Conservation (phyloP, 2,329 filamentous ascomycete genomes). For the Tolypocladium cylindrosporum region DNA sequence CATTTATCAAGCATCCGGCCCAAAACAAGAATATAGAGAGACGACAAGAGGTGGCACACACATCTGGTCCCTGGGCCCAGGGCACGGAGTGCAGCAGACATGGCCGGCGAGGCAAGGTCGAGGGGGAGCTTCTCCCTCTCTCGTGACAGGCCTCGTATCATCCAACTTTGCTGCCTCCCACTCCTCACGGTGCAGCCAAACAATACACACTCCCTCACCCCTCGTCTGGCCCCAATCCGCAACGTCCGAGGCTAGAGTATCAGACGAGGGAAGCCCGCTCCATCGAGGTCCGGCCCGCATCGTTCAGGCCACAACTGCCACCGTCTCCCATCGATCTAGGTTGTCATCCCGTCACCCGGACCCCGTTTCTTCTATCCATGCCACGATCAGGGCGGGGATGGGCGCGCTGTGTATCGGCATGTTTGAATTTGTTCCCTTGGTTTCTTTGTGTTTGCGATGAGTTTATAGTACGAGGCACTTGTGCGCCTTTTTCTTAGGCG, state of each 20-base stretch:
- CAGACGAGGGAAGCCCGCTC: neutral
- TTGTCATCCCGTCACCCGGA: slow-evolving; percentile 2
- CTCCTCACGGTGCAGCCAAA: neutral
- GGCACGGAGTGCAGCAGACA: neutral
- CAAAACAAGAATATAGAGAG: slow-evolving; percentile 7
- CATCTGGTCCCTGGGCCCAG: neutral
- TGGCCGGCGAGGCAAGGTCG: neutral
- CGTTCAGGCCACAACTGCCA: neutral
- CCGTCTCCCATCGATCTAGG: slow-evolving; percentile 1
- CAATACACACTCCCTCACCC: neutral
- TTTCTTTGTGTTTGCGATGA: neutral
- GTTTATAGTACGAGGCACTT: slow-evolving; percentile 60
- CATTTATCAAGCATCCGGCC: slow-evolving; percentile 24
- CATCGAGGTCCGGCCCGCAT: neutral
- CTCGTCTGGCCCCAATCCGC: neutral
- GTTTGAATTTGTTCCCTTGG: neutral
- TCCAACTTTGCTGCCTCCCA: neutral
- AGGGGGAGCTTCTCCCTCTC: neutral
- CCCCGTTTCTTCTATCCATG: slow-evolving; percentile 3
- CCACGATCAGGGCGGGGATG: slow-evolving; percentile 1
- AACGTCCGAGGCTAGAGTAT: neutral
- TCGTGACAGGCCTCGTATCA: neutral
- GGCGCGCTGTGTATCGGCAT: slow-evolving; percentile 3
- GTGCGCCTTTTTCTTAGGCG: slow-evolving; percentile 65
- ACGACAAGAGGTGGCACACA: neutral